Evolutionary conservation across 805 yeast species (phyloP), one percentile per base, ranked within the genome.

Genomic region (Starmerella stigmatis): DNA sequence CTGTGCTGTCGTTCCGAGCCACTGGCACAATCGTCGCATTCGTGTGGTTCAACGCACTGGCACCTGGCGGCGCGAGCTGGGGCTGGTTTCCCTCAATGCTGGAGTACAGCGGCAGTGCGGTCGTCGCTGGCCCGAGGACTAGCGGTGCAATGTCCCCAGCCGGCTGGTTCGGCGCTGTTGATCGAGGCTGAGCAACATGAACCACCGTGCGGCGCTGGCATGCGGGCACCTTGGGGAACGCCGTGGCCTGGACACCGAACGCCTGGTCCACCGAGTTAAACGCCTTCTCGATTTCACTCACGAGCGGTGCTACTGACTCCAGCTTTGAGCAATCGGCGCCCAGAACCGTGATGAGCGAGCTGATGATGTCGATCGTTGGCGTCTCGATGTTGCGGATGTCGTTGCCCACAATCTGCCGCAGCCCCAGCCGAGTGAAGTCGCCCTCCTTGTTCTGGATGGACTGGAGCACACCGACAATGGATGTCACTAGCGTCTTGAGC

Each of bases 361-460:
- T 23, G 22, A 48, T 49, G 20, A 57, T 49, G 17, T 41, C 44
- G 29, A 43, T 45, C 13, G 60, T 50, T 28, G 54, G 47, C 19
- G 42, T 43, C 25, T 47, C 45, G 17, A 57, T 47, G 23, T 48
- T 41, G 25, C 38, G 34, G 41, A 58, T 44, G 26, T 45, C 45
- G 28, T 27, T 29, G 7, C 33, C 38, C 2, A 35, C 33, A 26
- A 45, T 41, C 5, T 22, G n/a, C 26, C 19, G n/a, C 7, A 32
- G 35, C 2, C 45, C 45, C 1, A 27, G 28, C 12, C 8, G 16
- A 13, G 17, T 15, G 26, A 45, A 34, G 9, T 41, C 45, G 7
- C 7, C 12, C 15, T n/a, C 43, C 33, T 45, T 45, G 13, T n/a
- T 10, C 1, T 20, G n/a, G 8, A 45, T 21, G 20, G 43, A 9